Evolutionary conservation across 345 rosid species (phyloP), one percentile per base, ranked within the genome.

Genomic region (Populus ilicifolia): DNA sequence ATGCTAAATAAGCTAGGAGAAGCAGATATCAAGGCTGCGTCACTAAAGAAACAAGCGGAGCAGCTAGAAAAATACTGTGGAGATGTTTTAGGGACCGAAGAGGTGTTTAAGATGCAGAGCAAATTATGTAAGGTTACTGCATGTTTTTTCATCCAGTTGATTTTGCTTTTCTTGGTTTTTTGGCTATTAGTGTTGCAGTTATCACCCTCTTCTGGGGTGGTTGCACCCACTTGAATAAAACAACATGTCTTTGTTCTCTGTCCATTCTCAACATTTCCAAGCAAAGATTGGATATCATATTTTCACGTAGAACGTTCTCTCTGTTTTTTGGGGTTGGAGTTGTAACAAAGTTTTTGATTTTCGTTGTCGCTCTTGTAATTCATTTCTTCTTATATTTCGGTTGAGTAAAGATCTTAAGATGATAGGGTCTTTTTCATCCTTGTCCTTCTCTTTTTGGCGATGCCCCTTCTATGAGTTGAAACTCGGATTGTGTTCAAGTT

Each of bases 161-260:
- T 89, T 30, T 86, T 92, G 73, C 80, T 93, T 70, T 65, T 83
- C 62, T 80, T 86, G 71, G 90, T 87, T 69, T 79, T 86, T 70
- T 79, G 87, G 83, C 69, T 86, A 41, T 69, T 85, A 72, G 73
- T 77, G 79, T 78, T 59, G 78, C 86, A 84, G 83, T 72, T 86
- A 54, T 79, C 85, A 36, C 81, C 90, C 76, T 82, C 70, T 67
- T 64, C 82, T 0, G 78, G 78, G 74, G 69, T 44, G 72, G 75
- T 73, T 83, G 90, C 88, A 27, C 98, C 98, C 64, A 93, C 98
- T 33, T 93, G 81, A 80, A 43, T 72, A 75, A 39, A 33, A 72
- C 20, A 41, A 17, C 18, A 64, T 62, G 25, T 52, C 71, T 63
- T 77, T 75, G 17, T 33, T 25, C 39, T 6, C 71, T 70, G 76